Evolutionary conservation across 495 filamentous ascomycete genomes (phyloP).

Genomic region (Lepraria neglecta): DNA sequence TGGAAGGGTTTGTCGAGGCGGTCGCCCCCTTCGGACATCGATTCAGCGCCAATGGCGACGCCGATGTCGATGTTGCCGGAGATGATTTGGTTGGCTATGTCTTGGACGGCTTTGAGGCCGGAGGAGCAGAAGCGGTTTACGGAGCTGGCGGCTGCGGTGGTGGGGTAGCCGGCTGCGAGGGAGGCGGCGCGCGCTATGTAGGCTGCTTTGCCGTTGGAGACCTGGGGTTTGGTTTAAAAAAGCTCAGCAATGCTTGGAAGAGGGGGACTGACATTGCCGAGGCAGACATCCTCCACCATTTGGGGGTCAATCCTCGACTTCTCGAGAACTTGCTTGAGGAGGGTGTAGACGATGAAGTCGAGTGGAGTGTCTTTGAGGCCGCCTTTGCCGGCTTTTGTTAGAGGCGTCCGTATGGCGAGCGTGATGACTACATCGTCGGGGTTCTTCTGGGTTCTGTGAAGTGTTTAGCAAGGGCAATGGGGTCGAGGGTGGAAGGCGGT

Average conservation of each 20-base stretch:
- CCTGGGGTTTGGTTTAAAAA: slow-evolving; percentile 47
- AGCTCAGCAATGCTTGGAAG: not conserved
- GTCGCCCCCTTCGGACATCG: slow-evolving; percentile 71
- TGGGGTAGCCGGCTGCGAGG: slow-evolving; percentile 89
- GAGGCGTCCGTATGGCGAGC: slow-evolving; percentile 67
- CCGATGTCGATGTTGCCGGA: slow-evolving; percentile 78
- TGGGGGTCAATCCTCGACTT: slow-evolving; percentile 73
- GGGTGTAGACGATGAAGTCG: slow-evolving; percentile 73
- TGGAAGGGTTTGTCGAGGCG: slow-evolving; percentile 66
- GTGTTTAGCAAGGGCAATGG: slow-evolving; percentile 14
- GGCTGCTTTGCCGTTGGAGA: slow-evolving; percentile 76
- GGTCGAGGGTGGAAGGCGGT: slow-evolving; percentile 25
- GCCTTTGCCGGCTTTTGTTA: slow-evolving; percentile 73
- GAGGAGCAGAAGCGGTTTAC: slow-evolving; percentile 97
- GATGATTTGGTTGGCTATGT: slow-evolving; percentile 84
- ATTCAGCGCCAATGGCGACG: slow-evolving; percentile 80
- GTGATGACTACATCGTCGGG: slow-evolving; percentile 96
- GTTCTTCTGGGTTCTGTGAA: slow-evolving; percentile 79
- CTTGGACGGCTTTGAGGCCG: slow-evolving; percentile 87
- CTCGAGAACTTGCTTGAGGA: slow-evolving; percentile 68
- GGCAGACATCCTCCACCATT: slow-evolving; percentile 83
- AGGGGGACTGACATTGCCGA: slow-evolving; percentile 68
- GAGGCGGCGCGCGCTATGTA: slow-evolving; percentile 85
- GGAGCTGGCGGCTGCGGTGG: slow-evolving; percentile 71
- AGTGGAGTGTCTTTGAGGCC: slow-evolving; percentile 93